These are phyloP conservation scores for Neoascochyta sp. DNA, from an alignment of 2,329 filamentous ascomycete genomes.

Conservation along the genomic window DNA sequence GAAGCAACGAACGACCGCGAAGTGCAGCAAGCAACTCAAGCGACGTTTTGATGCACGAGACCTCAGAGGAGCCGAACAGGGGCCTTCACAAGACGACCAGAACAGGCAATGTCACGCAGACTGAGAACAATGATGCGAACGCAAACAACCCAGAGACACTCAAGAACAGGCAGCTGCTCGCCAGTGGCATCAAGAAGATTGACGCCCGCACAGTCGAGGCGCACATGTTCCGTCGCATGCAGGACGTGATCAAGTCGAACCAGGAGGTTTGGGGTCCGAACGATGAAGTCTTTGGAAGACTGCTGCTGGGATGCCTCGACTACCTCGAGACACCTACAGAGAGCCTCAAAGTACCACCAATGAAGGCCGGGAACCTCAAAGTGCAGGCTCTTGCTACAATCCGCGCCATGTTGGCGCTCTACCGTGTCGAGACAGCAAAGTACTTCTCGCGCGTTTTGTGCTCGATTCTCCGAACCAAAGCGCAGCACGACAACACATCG, in stretches of 20 bases:
- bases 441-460: constrained; percentile 67
- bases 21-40: constrained; percentile 28
- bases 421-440: constrained; percentile 62
- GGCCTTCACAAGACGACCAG: constrained; percentile 39
- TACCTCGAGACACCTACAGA: constrained; percentile 62
- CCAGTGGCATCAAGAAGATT: constrained; percentile 71
- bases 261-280: constrained; percentile 60
- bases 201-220: constrained; percentile 70
- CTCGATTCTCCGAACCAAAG: constrained; percentile 62
- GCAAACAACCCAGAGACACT: constrained; percentile 39
- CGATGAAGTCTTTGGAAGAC: constrained; percentile 65
- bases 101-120: constrained; percentile 34
- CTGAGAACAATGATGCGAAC: constrained; percentile 27
- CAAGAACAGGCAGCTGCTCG: constrained; percentile 57
- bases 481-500: constrained; percentile 62
- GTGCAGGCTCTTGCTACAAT: constrained; percentile 71
- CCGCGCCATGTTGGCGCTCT: constrained; percentile 66
- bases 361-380: constrained; percentile 69
- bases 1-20: constrained; percentile 34
- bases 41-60: constrained; percentile 26
- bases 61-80: constrained; percentile 21
- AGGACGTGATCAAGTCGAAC: constrained; percentile 67
- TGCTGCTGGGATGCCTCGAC: constrained; percentile 65
- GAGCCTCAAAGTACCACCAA: constrained; percentile 48
- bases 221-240: constrained; percentile 74